These are phyloP conservation scores for Pseudogymnoascus sp. DNA, from an alignment of 2,329 filamentous ascomycete genomes.

Conservation along the genomic window DNA sequence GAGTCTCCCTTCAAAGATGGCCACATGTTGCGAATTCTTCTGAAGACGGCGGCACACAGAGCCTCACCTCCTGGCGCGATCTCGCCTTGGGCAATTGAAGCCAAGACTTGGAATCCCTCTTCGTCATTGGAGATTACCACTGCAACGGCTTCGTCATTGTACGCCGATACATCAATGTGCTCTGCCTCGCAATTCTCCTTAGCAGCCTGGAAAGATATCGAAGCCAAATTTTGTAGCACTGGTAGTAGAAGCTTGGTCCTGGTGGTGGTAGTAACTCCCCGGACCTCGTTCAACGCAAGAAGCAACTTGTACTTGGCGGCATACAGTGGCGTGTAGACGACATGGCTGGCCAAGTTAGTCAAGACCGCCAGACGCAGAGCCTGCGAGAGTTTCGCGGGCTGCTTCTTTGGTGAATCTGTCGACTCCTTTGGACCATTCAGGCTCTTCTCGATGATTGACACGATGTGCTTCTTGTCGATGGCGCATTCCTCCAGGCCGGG, in stretches of 20 bases:
- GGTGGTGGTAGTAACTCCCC: conserved; percentile 61
- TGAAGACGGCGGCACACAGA: conserved; percentile 61
- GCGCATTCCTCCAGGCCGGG: conserved; percentile 80
- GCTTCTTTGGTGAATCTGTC: conserved; percentile 40
- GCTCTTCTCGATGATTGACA: conserved; percentile 53
- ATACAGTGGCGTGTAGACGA: conserved; percentile 60
- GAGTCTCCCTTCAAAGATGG: conserved; percentile 58
- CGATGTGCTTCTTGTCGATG: conserved; percentile 68
- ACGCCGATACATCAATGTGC: conserved; percentile 39
- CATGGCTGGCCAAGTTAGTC: conserved; percentile 68
- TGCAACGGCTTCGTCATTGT: conserved; percentile 48
- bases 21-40: conserved; percentile 68
- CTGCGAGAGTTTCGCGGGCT: conserved; percentile 44
- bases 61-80: conserved; percentile 39
- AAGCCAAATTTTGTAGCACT: conserved; percentile 62
- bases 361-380: conserved; percentile 59
- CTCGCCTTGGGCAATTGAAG: conserved; percentile 43
- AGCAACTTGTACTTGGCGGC: conserved; percentile 66
- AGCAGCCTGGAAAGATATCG: conserved; percentile 46
- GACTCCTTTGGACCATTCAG: conserved; percentile 49
- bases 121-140: conserved; percentile 50
- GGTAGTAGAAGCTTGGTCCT: conserved; percentile 74
- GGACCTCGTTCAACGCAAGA: conserved; percentile 64
- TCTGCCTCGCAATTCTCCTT: conserved; percentile 43
- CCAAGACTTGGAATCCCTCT: conserved; percentile 50